Evolutionary conservation across 2,329 filamentous ascomycete species (phyloP).

Genomic region (Anthostomella pinea): DNA sequence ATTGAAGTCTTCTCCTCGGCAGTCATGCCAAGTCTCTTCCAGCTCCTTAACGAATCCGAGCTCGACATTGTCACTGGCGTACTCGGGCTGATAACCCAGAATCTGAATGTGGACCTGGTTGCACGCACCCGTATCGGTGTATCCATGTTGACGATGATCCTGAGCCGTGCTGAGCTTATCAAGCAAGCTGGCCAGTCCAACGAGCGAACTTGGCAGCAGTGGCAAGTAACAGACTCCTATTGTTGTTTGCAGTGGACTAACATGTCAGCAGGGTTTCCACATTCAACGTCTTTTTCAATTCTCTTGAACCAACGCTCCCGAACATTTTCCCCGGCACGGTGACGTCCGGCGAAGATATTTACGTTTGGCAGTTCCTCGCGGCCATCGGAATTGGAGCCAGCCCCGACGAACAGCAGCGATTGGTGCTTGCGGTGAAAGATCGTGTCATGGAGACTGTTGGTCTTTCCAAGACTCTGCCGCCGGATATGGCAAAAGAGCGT

Average conservation of each 20-base stretch:
- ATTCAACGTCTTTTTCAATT: conserved; percentile 85
- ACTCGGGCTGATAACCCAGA: conserved; percentile 76
- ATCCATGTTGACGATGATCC: conserved; percentile 86
- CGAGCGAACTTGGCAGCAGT: conserved; percentile 75
- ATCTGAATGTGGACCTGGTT: conserved; percentile 79
- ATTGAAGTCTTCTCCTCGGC: conserved; percentile 86
- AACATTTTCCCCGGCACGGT: conserved; percentile 90
- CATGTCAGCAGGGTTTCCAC: conserved; percentile 57
- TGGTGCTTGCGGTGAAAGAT: conserved; percentile 96
- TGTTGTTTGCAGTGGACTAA: conserved; percentile 31
- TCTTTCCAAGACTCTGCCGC: conserved; percentile 83
- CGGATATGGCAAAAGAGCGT: conserved; percentile 78
- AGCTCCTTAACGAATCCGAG: conserved; percentile 85
- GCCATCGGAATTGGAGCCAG: conserved; percentile 91
- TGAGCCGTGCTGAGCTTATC: conserved; percentile 89
- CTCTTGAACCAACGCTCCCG: conserved; percentile 77
- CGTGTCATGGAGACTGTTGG: conserved; percentile 93
- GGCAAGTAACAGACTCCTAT: conserved; percentile 47
- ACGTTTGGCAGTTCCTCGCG: conserved; percentile 97
- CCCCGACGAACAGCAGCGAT: conserved; percentile 89
- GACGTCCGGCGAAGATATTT: conserved; percentile 86
- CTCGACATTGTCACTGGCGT: conserved; percentile 89
- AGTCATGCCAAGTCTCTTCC: conserved; percentile 87
- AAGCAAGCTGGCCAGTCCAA: conserved; percentile 73
- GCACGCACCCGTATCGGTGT: conserved; percentile 85